Base-by-base conservation (phyloP, 2,329 filamentous ascomycete species). In the Fonsecaea nubica region DNA sequence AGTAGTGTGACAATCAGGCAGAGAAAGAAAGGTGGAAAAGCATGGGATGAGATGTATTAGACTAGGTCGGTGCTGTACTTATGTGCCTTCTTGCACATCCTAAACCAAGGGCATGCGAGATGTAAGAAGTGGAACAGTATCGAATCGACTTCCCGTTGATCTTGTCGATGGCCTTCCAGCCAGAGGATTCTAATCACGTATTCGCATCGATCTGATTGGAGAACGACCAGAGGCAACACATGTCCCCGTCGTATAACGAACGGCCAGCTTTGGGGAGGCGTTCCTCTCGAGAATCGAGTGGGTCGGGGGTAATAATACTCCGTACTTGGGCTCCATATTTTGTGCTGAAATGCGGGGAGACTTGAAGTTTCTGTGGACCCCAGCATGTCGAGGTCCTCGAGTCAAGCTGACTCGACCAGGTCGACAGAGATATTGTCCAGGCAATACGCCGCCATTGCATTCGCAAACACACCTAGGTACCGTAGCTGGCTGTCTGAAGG, bases 341-440 rank as follows among this genome's bases (percentile, higher is more conserved):
- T 13, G 45, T 50, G 21, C 45, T 21, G 45, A 50, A 50, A 50
- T 30, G 45, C 18, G 53, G 53, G 35, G 53, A 55, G 30, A 15
- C 53, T 30, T 55, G 53, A 55, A 35, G 30, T 36, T 25, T 55
- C 13, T 3, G 13, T 32, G 18, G 13, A 25, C 53, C 21, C 13
- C 32, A 4, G 6, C 15, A 50, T 30, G 50, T 62, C 32, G 58
- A 35, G 3, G 25, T 13, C 18, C 35, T 54, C 55, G 62, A 59
- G 45, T 59, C 62, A 50, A 64, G 25, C 62, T 60, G 62, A 64
- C 62, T 64, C 62, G 62, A 36, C 25, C n/a, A 35, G 15, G 9
- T 62, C 60, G 60, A 55, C 36, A 55, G 15, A 48, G 60, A 45
- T 38, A 4, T 25, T 52, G 12, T 33, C 21, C 30, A 50, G 21